These are phyloP conservation scores for Pistacia integerrima DNA, from an alignment of 345 rosid genomes.

Conservation along the genomic window DNA sequence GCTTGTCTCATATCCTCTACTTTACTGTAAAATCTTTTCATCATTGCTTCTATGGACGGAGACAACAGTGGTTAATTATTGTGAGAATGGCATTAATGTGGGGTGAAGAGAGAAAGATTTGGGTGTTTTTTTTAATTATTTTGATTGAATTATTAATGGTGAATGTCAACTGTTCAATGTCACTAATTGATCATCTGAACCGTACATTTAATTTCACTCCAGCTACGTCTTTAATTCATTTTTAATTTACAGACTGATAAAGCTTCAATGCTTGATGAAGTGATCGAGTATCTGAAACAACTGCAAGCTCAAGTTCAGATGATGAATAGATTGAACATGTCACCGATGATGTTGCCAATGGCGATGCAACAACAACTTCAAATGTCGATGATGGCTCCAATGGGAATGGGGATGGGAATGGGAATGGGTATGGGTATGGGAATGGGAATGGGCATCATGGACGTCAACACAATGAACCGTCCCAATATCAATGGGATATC, in stretches of 20 bases:
- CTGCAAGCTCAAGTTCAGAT: constrained; percentile 84
- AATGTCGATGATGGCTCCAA: constrained; percentile 75
- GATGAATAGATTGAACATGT: constrained; percentile 77
- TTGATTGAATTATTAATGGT: no score
- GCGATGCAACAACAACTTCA: constrained; percentile 90
- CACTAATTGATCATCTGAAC: no score
- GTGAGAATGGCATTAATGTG: not conserved
- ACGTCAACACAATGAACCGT: constrained; percentile 60
- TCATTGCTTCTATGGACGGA: not conserved
- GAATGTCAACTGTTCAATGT: not conserved
- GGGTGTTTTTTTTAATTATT: not conserved
- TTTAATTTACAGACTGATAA: constrained; percentile 70
- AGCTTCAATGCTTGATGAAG: constrained; percentile 97
- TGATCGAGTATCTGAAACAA: constrained; percentile 89
- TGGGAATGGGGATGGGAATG: constrained; percentile 61
- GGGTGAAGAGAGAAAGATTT: not conserved
- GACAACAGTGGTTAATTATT: no score
- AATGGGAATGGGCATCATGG: constrained; percentile 69
- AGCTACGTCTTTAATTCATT: no score
- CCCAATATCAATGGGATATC: constrained; percentile 42
- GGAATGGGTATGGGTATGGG: constrained; percentile 58
- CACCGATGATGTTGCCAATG: constrained; percentile 78
- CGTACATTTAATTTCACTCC: no score
- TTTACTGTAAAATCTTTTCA: not conserved
- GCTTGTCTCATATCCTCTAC: not conserved